Percentiles rank a stretch among this genome's conserved stretches.
These are phyloP conservation scores for Penicillium riverlandense DNA, from an alignment of 495 filamentous ascomycete genomes.

Conservation along the genomic window DNA sequence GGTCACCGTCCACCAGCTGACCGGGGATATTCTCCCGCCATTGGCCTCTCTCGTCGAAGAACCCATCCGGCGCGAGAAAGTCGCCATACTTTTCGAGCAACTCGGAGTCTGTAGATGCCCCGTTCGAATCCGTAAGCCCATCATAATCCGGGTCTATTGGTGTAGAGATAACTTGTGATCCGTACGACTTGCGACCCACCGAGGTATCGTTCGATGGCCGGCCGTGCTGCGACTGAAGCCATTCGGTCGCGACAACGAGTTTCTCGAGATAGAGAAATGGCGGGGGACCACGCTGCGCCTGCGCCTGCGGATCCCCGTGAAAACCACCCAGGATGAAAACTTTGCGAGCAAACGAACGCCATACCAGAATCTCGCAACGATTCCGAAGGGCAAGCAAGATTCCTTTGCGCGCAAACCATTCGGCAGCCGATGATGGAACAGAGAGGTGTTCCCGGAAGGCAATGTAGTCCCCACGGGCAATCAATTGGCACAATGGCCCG, in stretches of 20 bases:
- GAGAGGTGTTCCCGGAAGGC: constrained; percentile 64
- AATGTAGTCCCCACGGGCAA: constrained; percentile 71
- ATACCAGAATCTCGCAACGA: constrained; percentile 72
- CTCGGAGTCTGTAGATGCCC: constrained; percentile 4
- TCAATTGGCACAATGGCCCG: constrained; percentile 62
- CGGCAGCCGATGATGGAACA: constrained; percentile 35
- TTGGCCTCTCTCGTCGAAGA: constrained; percentile 28
- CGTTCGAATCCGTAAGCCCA: constrained; percentile 7
- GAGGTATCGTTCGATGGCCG: constrained; percentile 1
- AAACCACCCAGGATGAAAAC: constrained; percentile 61
- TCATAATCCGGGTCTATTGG: constrained; percentile 27
- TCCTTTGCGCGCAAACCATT: constrained; percentile 72
- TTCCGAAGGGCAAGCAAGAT: constrained; percentile 65
- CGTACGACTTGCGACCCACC: constrained; percentile 10
- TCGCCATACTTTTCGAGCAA: constrained; percentile 27
- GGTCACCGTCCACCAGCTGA: constrained; percentile 27
- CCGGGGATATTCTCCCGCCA: constrained; percentile 19
- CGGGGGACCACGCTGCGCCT: constrained; percentile 33
- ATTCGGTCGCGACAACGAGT: constrained; percentile 29
- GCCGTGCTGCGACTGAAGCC: constrained; percentile 30
- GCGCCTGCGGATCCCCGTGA: constrained; percentile 35
- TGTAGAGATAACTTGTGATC: constrained; percentile 27
- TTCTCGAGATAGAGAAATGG: constrained; percentile 38
- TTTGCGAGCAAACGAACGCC: constrained; percentile 74
- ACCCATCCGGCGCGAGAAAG: constrained; percentile 27